phyloP scores from a whole-genome alignment of 2,329 filamentous ascomycete species.

The Fusarium sp. region DNA sequence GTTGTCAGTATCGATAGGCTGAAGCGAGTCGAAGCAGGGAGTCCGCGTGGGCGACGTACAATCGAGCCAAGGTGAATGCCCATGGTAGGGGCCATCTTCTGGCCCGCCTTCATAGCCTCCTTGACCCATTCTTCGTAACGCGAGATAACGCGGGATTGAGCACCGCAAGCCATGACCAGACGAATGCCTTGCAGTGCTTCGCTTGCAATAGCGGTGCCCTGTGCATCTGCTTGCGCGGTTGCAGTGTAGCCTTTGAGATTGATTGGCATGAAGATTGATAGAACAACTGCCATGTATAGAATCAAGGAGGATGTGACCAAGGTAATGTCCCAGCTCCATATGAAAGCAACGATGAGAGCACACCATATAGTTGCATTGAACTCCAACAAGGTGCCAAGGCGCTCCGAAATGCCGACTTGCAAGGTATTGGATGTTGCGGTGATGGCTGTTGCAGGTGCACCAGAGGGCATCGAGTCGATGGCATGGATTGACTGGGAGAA shows the following conservation, averaged over 20 bases:
- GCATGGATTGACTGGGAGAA: conserved; percentile 60
- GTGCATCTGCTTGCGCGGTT: conserved; percentile 40
- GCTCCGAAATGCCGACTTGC: conserved; percentile 64
- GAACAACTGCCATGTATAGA: conserved; percentile 51
- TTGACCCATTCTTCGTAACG: conserved; percentile 52
- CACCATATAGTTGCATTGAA: conserved; percentile 54
- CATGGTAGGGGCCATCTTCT: conserved; percentile 45
- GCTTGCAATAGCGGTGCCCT: conserved; percentile 54
- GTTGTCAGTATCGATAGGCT: background rate
- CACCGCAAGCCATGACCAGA: conserved; percentile 57
- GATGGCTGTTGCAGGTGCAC: conserved; percentile 62
- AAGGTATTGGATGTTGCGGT: conserved; percentile 62
- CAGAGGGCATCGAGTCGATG: conserved; percentile 60
- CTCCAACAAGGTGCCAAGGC: conserved; percentile 56
- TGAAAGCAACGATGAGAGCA: conserved; percentile 60
- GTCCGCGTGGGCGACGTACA: conserved; percentile 3
- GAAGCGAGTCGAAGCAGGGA: background rate
- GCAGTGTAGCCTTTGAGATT: conserved; percentile 33
- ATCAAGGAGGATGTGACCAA: conserved; percentile 59
- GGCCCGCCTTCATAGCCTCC: conserved; percentile 48
- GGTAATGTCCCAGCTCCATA: conserved; percentile 62
- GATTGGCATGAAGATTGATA: conserved; percentile 42
- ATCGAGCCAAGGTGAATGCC: conserved; percentile 30
- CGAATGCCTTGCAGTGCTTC: conserved; percentile 54
- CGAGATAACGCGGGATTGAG: conserved; percentile 49